Percentiles rank a stretch among this genome's conserved stretches.
phyloP scores from a whole-genome alignment of 176 grass and related monocot species.

The Carex myosuroides region DNA sequence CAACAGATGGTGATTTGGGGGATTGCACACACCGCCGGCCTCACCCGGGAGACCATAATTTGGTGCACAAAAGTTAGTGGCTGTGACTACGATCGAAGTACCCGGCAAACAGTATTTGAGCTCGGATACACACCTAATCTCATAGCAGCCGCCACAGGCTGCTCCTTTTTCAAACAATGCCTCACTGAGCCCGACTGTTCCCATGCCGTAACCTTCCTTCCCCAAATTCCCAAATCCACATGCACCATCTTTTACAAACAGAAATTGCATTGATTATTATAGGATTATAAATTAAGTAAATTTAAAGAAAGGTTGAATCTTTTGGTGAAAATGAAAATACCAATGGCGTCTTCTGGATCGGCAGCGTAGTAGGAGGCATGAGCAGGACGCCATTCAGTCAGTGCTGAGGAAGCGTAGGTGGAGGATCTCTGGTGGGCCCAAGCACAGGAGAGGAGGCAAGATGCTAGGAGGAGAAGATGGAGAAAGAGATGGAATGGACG shows the following conservation, averaged over 20 bases:
- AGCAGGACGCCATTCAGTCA: slow-evolving; percentile 85
- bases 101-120: slow-evolving; percentile 88
- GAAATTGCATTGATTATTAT: background rate
- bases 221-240: slow-evolving; percentile 96
- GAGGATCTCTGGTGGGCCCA: slow-evolving; percentile 47
- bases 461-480: slow-evolving; percentile 30
- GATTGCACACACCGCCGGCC: slow-evolving; percentile 86
- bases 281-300: background rate
- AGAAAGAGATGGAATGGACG: slow-evolving; percentile 27
- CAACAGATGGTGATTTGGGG: slow-evolving; percentile 88
- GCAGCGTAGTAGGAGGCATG: slow-evolving; percentile 92
- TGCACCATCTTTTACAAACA: slow-evolving; percentile 51
- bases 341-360: slow-evolving; percentile 86
- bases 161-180: slow-evolving; percentile 77
- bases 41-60: slow-evolving; percentile 78
- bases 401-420: slow-evolving; percentile 46
- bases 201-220: slow-evolving; percentile 87
- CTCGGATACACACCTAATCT: slow-evolving; percentile 85
- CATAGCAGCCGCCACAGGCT: slow-evolving; percentile 92
- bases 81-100: slow-evolving; percentile 86
- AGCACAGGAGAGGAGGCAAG: slow-evolving; percentile 11
- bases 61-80: slow-evolving; percentile 93
- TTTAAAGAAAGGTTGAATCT: background rate
- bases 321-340: slow-evolving; percentile 24
- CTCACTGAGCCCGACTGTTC: slow-evolving; percentile 84